A percentile compares a stretch with the other conserved stretches of the same genome.
Conservation (phyloP, 768 basidiomycete species). For the Filobasidium wieringae region DNA sequence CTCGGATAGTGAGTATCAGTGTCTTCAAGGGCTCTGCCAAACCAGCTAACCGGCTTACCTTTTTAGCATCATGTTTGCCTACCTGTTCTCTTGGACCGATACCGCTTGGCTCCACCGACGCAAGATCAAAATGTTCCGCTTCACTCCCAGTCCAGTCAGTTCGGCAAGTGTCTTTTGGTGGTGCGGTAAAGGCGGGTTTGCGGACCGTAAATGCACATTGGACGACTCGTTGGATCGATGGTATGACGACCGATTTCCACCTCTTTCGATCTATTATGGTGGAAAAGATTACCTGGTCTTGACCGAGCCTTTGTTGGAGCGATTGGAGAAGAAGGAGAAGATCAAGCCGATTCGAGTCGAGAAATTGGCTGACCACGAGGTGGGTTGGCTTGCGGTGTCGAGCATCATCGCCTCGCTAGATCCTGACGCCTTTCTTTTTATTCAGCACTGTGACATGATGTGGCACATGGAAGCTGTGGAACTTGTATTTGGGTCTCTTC, state of each 20-base stretch:
- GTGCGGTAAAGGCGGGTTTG: constrained; percentile 45
- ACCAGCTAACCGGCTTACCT: background rate
- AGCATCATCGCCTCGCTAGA: background rate
- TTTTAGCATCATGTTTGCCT: constrained; percentile 43
- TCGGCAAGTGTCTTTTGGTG: constrained; percentile 43
- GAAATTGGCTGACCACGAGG: constrained; percentile 42
- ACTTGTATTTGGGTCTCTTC: constrained; percentile 40
- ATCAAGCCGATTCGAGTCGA: constrained; percentile 43
- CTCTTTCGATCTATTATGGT: constrained; percentile 42
- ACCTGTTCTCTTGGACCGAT: constrained; percentile 45
- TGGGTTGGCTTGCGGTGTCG: constrained; percentile 9
- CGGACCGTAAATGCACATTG: constrained; percentile 41
- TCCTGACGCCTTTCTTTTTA: background rate
- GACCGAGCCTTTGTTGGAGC: constrained; percentile 43
- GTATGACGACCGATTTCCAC: constrained; percentile 45
- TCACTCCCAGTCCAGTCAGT: constrained; percentile 45
- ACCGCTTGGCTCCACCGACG: constrained; percentile 44
- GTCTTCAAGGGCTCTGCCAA: too few species aligned
- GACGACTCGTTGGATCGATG: constrained; percentile 41
- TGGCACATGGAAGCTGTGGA: constrained; percentile 46
- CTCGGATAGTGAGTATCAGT: constrained; percentile 37
- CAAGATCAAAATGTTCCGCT: constrained; percentile 47
- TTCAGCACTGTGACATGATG: constrained; percentile 37
- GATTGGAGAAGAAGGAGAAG: constrained; percentile 42
- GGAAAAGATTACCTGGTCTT: constrained; percentile 44